These are phyloP conservation scores for Agaricus bisporus DNA, from an alignment of 768 basidiomycete genomes.

Conservation along the genomic window DNA sequence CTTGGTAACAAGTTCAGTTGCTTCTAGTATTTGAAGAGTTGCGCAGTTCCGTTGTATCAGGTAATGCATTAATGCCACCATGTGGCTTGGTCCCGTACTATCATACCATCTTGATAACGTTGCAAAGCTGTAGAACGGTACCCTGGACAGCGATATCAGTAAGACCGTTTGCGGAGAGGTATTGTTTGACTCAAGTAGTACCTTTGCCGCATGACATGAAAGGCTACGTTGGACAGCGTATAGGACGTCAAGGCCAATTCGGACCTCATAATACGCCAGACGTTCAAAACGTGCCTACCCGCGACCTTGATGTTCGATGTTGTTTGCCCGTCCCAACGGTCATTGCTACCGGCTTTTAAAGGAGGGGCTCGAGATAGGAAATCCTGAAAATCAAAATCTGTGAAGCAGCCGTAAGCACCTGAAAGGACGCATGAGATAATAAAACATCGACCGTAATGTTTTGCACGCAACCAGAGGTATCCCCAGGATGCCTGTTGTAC, in stretches of 20 bases:
- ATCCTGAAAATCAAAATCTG: constrained; percentile 70
- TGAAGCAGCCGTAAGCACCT: not conserved
- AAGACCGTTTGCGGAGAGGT: not conserved
- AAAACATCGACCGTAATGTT: constrained; percentile 44
- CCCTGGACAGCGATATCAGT: constrained; percentile 31
- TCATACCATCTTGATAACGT: constrained; percentile 68
- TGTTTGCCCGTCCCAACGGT: constrained; percentile 69
- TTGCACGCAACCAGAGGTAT: constrained; percentile 68
- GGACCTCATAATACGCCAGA: constrained; percentile 88
- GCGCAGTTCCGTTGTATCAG: constrained; percentile 57
- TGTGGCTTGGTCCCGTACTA: constrained; percentile 51
- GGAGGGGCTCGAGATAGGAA: constrained; percentile 70
- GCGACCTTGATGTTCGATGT: constrained; percentile 78
- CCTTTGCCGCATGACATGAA: constrained; percentile 75
- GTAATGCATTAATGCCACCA: constrained; percentile 52
- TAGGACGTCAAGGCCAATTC: constrained; percentile 77
- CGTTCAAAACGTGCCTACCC: constrained; percentile 88
- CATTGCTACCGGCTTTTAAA: constrained; percentile 30
- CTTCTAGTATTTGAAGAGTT: constrained; percentile 76
- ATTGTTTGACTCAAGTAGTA: too few species aligned
- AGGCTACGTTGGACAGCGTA: constrained; percentile 85
- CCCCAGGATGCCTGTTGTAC: constrained; percentile 88
- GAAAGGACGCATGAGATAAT: not conserved
- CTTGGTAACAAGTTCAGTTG: constrained; percentile 78
- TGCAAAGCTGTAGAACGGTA: constrained; percentile 64